Base-by-base conservation (phyloP, 441 rosid species). In the Aleurites moluccanus region DNA sequence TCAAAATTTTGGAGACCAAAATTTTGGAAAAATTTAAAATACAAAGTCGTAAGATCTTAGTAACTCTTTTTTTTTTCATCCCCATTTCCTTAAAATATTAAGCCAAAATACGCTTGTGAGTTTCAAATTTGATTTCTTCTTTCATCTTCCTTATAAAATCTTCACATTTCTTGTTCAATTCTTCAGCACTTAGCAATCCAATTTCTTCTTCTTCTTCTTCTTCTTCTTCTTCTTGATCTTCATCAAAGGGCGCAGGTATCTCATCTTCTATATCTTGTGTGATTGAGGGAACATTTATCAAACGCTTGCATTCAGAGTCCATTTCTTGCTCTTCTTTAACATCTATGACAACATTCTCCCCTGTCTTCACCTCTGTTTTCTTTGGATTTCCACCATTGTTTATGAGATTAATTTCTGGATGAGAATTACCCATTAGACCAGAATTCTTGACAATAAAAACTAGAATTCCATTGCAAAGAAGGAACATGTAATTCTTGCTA, bases 391-490 rank as follows among this genome's bases (percentile, higher is more conserved):
- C 52, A 28, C 66, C 80, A 10, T n/a, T 57, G 67, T 62, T 56
- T 1, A 13, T 15, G 47, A 1, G 42, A 20, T 7, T 14, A 1
- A 0, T 25, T 20, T 73, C 78, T 49, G 67, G 77, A 18, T 40
- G 73, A 64, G 61, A 50, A 66, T 78, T 76, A 23, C 67, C 72
- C 23, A 78, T 72, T 72, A 82, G 76, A 38, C 89, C 87, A 4
- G 91, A 86, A 81, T 72, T 85, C 78, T 80, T 85, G 60, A 80
- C 65, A 16, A 93, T 75, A n/a, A 93, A 40, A 59, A 84, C 86
- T 9, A 93, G 83, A 64, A 93, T 89, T 6, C 96, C 96, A 76
- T 93, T 93, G 80, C 93, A 93, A 27, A 93, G 83, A 35, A 93
- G 83, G 80, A 93, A 93, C 88, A 90, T 83, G 83, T 80, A 85